phyloP scores from a whole-genome alignment of 192 early-diverging fungal species.

The Coemansia sp. region DNA sequence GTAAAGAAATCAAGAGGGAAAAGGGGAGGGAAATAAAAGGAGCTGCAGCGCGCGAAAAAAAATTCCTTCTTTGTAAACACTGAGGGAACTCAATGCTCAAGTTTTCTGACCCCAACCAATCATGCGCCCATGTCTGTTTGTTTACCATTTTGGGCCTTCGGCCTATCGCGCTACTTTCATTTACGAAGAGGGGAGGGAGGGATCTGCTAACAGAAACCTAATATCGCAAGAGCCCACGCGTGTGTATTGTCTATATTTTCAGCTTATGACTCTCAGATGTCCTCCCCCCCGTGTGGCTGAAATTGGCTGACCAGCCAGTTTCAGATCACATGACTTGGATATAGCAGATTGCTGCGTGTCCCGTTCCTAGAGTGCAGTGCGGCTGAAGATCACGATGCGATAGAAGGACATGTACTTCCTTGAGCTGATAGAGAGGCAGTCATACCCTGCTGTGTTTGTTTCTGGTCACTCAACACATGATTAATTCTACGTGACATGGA shows the following conservation, averaged over 20 bases:
- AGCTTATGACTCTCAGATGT: too few species aligned
- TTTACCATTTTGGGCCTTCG: neutral
- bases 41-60: neutral
- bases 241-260: neutral
- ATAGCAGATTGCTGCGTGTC: neutral
- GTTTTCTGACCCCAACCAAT: slow-evolving; percentile 9
- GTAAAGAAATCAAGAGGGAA: neutral
- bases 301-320: neutral
- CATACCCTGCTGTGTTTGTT: neutral
- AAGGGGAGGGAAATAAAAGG: neutral
- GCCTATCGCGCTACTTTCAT: neutral
- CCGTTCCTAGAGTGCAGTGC: too few species aligned
- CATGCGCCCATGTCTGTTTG: slow-evolving; percentile 6
- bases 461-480: neutral
- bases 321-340: neutral
- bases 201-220: neutral
- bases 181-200: neutral
- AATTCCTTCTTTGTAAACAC: neutral
- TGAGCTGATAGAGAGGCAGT: neutral
- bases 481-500: neutral
- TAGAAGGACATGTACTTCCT: neutral
- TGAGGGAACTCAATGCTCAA: neutral
- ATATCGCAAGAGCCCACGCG: neutral
- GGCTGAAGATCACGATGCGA: neutral
- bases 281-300: too few species aligned